Percentiles rank a stretch among this genome's conserved stretches.
These are phyloP conservation scores for Histomonas meleagridis DNA, from an alignment of 208 protist species.

Conservation along the genomic window DNA sequence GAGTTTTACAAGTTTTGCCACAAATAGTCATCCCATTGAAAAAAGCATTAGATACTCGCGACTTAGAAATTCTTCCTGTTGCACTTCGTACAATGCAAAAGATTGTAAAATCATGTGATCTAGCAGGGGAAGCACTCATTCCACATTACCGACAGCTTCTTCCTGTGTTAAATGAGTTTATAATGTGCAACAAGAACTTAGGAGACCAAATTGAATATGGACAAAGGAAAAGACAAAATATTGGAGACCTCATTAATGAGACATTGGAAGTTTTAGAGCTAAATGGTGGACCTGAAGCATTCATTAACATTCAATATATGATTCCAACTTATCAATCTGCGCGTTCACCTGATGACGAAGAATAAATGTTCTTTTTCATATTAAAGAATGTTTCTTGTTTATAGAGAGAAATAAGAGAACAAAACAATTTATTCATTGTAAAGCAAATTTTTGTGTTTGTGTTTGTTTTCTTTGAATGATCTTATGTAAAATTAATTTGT, in stretches of 20 bases:
- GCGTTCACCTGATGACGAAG: not conserved
- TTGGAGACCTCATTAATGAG: constrained; percentile 83
- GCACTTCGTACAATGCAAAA: constrained; percentile 13
- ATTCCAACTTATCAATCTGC: constrained; percentile 64
- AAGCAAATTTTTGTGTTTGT: too few species aligned
- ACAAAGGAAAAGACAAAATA: constrained; percentile 66
- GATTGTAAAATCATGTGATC: constrained; percentile 63
- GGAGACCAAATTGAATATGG: constrained; percentile 84
- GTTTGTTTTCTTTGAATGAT: too few species aligned
- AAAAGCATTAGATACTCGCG: not conserved
- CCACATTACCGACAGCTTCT: constrained; percentile 93
- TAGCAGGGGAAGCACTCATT: constrained; percentile 83
- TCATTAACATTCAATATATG: constrained; percentile 76
- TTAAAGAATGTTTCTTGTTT: too few species aligned
- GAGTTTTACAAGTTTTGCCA: not conserved
- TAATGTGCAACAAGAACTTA: constrained; percentile 66
- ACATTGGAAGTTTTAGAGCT: constrained; percentile 78
- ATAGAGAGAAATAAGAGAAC: too few species aligned
- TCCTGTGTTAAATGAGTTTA: constrained; percentile 91
- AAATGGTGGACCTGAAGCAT: constrained; percentile 65
- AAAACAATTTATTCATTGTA: too few species aligned
- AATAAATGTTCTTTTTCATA: too few species aligned
- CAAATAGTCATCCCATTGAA: constrained; percentile 35
- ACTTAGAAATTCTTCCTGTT: constrained; percentile 31
- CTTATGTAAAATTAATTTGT: too few species aligned